phyloP scores from a whole-genome alignment of 441 rosid species.

The Populus hybrid region DNA sequence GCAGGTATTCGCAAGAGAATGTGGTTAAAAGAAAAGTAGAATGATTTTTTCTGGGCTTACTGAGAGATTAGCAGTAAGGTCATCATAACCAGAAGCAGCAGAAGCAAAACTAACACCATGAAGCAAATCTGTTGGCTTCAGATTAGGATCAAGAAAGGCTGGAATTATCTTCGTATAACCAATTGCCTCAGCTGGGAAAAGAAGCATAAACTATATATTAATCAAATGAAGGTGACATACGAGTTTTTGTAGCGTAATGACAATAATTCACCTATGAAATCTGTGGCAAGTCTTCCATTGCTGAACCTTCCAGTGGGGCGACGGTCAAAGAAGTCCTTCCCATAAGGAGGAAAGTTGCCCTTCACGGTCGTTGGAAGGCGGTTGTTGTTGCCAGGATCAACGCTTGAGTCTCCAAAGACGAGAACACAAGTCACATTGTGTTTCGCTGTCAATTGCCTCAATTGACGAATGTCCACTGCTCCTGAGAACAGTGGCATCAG shows the following conservation, averaged over 20 bases:
- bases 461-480: conserved; percentile 29
- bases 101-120: conserved; percentile 90
- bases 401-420: conserved; percentile 88
- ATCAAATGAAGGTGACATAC: not conserved
- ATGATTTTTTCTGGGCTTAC: conserved; percentile 30
- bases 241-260: not conserved
- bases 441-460: conserved; percentile 39
- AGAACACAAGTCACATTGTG: conserved; percentile 55
- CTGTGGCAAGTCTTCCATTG: conserved; percentile 78
- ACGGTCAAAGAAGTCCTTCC: conserved; percentile 55
- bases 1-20: not conserved
- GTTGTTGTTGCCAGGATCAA: conserved; percentile 86
- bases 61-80: conserved; percentile 72
- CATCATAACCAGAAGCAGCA: conserved; percentile 87
- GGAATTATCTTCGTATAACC: conserved; percentile 56
- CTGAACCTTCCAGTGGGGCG: conserved; percentile 66
- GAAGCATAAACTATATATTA: not conserved
- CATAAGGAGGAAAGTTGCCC: conserved; percentile 75
- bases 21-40: too few relatives aligned
- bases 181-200: conserved; percentile 48
- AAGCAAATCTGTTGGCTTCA: conserved; percentile 41
- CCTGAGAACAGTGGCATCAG: conserved; percentile 16
- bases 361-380: conserved; percentile 46
- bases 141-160: conserved; percentile 59
- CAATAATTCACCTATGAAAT: conserved; percentile 52